Base-by-base conservation (phyloP, 2,329 filamentous ascomycete species). In the Aspergillus viridinutans region DNA sequence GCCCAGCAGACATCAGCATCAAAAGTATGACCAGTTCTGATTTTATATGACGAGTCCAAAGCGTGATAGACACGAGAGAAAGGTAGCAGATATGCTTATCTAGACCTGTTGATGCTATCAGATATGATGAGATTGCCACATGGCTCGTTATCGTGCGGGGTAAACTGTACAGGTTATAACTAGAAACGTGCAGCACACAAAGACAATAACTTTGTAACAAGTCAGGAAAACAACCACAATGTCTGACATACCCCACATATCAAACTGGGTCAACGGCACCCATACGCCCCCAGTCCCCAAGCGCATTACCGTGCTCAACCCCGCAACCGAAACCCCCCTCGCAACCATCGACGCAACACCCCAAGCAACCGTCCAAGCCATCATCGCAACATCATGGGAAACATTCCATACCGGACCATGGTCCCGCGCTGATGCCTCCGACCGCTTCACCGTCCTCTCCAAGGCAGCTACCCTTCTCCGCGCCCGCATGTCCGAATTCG, bases 381-480 rank as follows among this genome's bases (percentile, higher is more conserved):
- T 84, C 60, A 76, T 86, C 47, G n/a, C 56, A 1, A 35, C 58
- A 45, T 70, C 70, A 7, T 54, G 63, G 7, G 25, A 55, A 7
- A 64, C 61, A 25, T 85, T 83, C 73, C 72, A 75, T 49, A 74
- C 74, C 0, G 83, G 84, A 20, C 55, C 76, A 38, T 87, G 84
- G 85, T 85, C 85, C 2, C 79, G 74, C 53, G 77, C 79, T 2
- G 76, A 85, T 2, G 78, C 83, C 17, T 81, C 86, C 51, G 66
- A 75, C 9, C 83, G 86, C 23, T 87, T 85, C 57, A 79, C 83
- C 21, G 83, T 87, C 7, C 78, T 90, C 12, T 85, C 88, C 53
- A 81, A 76, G 53, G 81, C 83, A 8, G 85, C 86, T 0, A 67
- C 71, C 1, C 75, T 87, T 0, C 77, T 90, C 3, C 76, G 78